Base-by-base conservation (phyloP, 352 stramenopile genomes). In the Pythium brassicae region DNA sequence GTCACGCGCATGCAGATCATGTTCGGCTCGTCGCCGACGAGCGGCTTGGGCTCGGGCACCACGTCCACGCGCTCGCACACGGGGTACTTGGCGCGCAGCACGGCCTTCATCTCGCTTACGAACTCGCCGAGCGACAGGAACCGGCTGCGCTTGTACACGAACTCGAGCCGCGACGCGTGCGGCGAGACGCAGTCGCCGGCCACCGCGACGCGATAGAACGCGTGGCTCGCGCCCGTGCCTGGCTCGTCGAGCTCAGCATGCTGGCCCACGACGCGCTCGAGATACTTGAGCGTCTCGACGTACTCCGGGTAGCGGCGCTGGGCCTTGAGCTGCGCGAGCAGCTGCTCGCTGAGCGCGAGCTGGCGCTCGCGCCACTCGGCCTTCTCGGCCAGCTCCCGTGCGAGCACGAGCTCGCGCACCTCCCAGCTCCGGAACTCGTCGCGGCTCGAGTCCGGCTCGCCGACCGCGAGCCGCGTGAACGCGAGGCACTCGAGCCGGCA, bases 101-200 rank as follows among this genome's bases (percentile, higher is more conserved):
- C 74, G 0, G 65, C 62, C 50, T 88, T 86, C 50, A 88, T 72
- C 23, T 91, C 81, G 27, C 63, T 43, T 8, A 88, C 66, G 52
- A 89, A 87, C 46, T 91, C 81, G 0, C 78, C 74, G 2, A 91
- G 60, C 15, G 78, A 88, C 48, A 73, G 62, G 57, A 87, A 91
- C 32, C 73, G 77, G 55, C 61, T 84, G 5, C 83, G 76, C 48
- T 86, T 87, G 74, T 91, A 90, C 46, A 93, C 83, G 54, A 74
- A 91, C 40, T 89, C 80, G 53, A 71, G 55, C 12, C 53, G 66
- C 2, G 73, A 60, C 2, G 78, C 69, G 20, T 69, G 65, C 9
- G 57, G 50, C 15, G 74, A 70, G n/a, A 87, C 74, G 10, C 74
- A 84, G 19, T 83, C 73, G 9, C 79, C 76, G 22, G 67, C 66